Percentiles rank a stretch among this genome's conserved stretches.
Conservation (phyloP, 83 land plant genomes). For the Picea abies region DNA sequence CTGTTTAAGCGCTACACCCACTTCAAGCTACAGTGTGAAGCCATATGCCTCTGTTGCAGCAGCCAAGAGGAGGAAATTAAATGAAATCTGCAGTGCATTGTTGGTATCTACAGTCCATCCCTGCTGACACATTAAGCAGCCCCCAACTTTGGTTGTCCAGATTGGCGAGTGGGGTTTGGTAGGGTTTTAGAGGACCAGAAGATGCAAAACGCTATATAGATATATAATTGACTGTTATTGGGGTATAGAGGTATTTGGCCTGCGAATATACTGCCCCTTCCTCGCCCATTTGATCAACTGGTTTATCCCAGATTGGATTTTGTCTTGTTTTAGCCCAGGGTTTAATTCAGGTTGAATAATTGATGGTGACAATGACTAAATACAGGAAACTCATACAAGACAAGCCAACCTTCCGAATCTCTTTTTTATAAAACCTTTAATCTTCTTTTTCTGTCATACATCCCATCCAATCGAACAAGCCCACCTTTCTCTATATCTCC, state of each 20-base stretch:
- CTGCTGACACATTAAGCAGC: not conserved
- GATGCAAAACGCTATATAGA: not conserved
- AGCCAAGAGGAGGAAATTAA: constrained; percentile 3
- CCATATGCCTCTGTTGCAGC: not conserved
- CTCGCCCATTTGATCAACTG: too few relatives aligned
- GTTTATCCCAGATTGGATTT: too few relatives aligned
- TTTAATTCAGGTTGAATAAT: too few relatives aligned
- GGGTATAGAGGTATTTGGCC: not conserved
- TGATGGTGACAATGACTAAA: too few relatives aligned
- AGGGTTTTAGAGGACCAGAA: constrained; percentile 1
- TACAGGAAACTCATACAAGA: too few relatives aligned
- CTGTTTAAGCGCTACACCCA: constrained; percentile 20
- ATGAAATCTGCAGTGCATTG: not conserved
- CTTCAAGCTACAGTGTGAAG: not conserved
- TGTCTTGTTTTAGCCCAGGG: too few relatives aligned
- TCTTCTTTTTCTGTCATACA: too few relatives aligned
- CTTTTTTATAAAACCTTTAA: too few relatives aligned
- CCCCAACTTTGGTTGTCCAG: not conserved
- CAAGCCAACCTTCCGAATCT: too few relatives aligned
- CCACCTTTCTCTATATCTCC: too few relatives aligned
- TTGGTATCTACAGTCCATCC: constrained; percentile 2
- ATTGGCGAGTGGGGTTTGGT: not conserved
- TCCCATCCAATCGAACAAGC: too few relatives aligned
- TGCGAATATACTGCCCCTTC: too few relatives aligned
- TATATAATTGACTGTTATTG: not conserved